Percentiles rank a stretch among this genome's conserved stretches.
Conservation (phyloP, 1,139 yeast species). For the Blastobotrys capitulatus region DNA sequence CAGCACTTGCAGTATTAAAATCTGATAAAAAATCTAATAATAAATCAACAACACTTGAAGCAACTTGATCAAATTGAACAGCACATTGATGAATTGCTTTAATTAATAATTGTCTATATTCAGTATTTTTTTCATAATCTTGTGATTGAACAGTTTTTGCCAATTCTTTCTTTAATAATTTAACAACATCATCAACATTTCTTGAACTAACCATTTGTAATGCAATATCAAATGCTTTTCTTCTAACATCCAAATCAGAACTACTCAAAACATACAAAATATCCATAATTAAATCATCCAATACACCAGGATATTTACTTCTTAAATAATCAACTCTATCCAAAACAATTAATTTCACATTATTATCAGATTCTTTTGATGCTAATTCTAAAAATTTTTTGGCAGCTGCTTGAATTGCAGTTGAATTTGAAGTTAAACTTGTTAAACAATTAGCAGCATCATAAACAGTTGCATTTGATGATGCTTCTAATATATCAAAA, state of each 20-base stretch:
- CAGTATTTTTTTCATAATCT: constrained; percentile 65
- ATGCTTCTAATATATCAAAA: constrained; percentile 64
- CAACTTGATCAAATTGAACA: constrained; percentile 81
- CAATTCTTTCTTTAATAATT: constrained; percentile 85
- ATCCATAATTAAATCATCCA: constrained; percentile 82
- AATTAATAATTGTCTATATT: constrained; percentile 84
- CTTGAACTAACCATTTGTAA: constrained; percentile 75
- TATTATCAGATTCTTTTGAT: constrained; percentile 86
- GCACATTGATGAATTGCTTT: constrained; percentile 90
- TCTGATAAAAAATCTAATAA: constrained; percentile 83
- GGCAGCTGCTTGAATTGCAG: constrained; percentile 71
- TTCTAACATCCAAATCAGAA: constrained; percentile 88
- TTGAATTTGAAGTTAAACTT: constrained; percentile 61
- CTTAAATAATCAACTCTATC: constrained; percentile 80
- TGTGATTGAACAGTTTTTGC: constrained; percentile 58
- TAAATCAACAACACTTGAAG: constrained; percentile 84
- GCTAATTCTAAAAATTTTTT: constrained; percentile 84
- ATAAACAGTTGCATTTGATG: constrained; percentile 74
- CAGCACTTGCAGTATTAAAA: constrained; percentile 77
- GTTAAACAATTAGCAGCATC: constrained; percentile 90
- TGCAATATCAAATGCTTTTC: constrained; percentile 78
- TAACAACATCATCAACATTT: constrained; percentile 91
- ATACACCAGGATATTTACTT: constrained; percentile 69
- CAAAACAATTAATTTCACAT: constrained; percentile 86
- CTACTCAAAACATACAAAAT: constrained; percentile 78